Conservation (phyloP, 169 alveolate species). For the Cryptosporidium sp. region DNA sequence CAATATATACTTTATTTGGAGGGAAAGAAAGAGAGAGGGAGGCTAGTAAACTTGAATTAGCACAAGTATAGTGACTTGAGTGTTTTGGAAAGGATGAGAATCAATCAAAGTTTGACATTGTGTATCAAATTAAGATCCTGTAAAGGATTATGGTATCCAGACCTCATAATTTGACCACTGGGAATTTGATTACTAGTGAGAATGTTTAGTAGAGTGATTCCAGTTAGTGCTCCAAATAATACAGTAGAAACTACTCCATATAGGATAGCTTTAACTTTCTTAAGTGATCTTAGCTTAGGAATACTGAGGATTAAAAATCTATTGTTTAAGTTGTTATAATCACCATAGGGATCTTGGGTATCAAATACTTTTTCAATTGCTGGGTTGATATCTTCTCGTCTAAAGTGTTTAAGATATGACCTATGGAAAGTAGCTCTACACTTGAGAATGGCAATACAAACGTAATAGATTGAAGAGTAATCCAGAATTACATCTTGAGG, state of each 20-base stretch:
- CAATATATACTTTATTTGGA: too few species aligned
- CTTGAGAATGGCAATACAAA: constrained; percentile 41
- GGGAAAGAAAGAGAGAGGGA: too few species aligned
- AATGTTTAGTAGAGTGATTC: constrained; percentile 25
- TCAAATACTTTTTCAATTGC: constrained; percentile 33
- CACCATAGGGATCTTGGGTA: constrained; percentile 54
- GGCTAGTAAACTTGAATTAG: too few species aligned
- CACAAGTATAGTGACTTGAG: too few species aligned
- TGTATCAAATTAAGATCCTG: constrained; percentile 1
- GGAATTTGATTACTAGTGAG: neutral
- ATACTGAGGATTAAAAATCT: constrained; percentile 33
- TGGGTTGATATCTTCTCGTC: constrained; percentile 8
- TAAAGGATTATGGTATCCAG: constrained; percentile 29
- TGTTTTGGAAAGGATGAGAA: neutral
- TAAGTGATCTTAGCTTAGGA: constrained; percentile 40
- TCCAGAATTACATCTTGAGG: constrained; percentile 40
- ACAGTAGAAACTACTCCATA: constrained; percentile 48
- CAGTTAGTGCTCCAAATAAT: constrained; percentile 45
- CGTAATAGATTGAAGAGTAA: constrained; percentile 42
- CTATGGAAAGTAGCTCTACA: constrained; percentile 69
- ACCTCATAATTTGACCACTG: constrained; percentile 1
- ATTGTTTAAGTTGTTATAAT: constrained; percentile 23
- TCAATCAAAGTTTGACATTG: neutral
- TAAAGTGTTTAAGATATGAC: constrained; percentile 46
- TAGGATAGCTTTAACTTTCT: constrained; percentile 36